Percentiles rank a stretch among this genome's conserved stretches.
Conservation (phyloP, 768 basidiomycete species). For the Tulasnella sp. region DNA sequence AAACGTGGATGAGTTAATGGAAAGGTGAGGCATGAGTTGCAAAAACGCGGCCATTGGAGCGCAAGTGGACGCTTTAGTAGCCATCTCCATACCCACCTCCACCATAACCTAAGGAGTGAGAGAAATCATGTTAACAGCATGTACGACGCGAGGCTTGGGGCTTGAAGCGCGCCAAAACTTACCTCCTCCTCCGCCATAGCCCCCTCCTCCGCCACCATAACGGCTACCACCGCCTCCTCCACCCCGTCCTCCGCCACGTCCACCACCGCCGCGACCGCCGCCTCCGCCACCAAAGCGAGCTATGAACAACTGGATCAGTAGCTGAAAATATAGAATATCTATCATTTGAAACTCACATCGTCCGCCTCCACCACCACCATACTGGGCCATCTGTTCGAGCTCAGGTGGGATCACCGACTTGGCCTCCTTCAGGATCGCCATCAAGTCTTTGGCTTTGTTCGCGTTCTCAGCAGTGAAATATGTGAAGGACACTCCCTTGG, state of each 20-base stretch:
- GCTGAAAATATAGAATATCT: neutral
- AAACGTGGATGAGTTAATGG: no score
- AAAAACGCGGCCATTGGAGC: no score
- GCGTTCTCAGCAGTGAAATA: slow-evolving; percentile 97
- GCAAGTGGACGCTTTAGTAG: neutral
- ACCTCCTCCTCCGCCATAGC: slow-evolving; percentile 22
- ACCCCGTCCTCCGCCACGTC: slow-evolving; percentile 33
- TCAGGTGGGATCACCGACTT: slow-evolving; percentile 80
- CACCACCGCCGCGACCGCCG: slow-evolving; percentile 25
- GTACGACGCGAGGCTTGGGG: slow-evolving; percentile 19
- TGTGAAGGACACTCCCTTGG: slow-evolving; percentile 86
- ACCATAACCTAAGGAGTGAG: neutral
- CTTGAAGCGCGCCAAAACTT: slow-evolving; percentile 23
- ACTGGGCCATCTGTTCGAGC: slow-evolving; percentile 86
- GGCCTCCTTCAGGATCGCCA: slow-evolving; percentile 76
- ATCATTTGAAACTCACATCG: slow-evolving; percentile 3
- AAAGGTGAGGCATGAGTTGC: no score
- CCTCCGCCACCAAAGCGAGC: slow-evolving; percentile 49
- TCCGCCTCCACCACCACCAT: slow-evolving; percentile 62
- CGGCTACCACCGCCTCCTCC: slow-evolving; percentile 37
- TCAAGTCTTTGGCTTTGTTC: slow-evolving; percentile 85
- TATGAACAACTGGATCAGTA: slow-evolving; percentile 23
- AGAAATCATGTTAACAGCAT: neutral
- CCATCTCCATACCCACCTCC: slow-evolving; percentile 13
- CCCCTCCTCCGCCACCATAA: slow-evolving; percentile 27